These are phyloP conservation scores for Penicillium coprophilum DNA, from an alignment of 495 filamentous ascomycete genomes.

Conservation along the genomic window DNA sequence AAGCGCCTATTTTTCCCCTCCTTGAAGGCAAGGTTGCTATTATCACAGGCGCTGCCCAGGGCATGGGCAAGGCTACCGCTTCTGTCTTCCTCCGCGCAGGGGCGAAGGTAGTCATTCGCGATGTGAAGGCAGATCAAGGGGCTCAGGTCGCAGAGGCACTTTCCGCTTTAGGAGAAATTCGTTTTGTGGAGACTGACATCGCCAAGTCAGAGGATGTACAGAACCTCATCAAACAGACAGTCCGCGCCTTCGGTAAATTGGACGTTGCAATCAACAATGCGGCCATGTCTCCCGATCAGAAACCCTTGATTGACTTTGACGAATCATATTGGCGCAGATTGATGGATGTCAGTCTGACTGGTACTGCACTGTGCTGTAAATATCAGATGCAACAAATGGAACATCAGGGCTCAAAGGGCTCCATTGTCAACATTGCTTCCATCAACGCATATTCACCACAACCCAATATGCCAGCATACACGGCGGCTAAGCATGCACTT, in stretches of 20 bases:
- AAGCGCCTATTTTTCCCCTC: background rate
- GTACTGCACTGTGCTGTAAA: background rate
- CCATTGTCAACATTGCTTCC: background rate
- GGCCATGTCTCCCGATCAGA: background rate
- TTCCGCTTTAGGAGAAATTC: background rate
- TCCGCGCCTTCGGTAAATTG: background rate
- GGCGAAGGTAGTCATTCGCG: constrained; percentile 47
- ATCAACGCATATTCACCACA: background rate
- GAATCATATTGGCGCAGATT: background rate
- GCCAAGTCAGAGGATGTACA: background rate
- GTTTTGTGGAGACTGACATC: background rate
- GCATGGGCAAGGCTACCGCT: constrained; percentile 47
- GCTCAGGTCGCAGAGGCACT: constrained; percentile 1
- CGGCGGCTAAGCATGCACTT: background rate
- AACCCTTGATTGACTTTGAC: background rate
- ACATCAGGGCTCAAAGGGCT: background rate
- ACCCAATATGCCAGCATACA: background rate
- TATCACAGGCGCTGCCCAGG: constrained; percentile 51
- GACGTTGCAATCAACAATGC: constrained; percentile 1
- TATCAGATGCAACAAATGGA: background rate
- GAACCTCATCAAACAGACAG: background rate
- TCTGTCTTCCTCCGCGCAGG: constrained; percentile 44
- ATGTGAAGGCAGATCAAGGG: constrained; percentile 33
- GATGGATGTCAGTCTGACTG: background rate
- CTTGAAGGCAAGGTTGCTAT: constrained; percentile 36